Percentiles rank a stretch among this genome's conserved stretches.
phyloP scores from a whole-genome alignment of 805 yeast species.

The Trichomonascus vanleenenianus region DNA sequence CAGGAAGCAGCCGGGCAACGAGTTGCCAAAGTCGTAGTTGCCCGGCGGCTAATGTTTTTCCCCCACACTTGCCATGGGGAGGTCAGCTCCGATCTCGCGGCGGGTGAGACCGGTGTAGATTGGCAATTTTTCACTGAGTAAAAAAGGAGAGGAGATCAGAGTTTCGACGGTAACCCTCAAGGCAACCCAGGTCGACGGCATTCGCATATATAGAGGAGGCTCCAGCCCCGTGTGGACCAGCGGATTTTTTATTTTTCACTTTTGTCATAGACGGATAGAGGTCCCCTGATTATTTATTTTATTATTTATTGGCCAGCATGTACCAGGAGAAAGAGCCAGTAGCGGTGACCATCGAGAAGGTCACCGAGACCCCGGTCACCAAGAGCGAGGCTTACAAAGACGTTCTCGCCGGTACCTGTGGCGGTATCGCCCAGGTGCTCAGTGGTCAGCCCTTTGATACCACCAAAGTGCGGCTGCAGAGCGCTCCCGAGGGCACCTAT shows the following conservation, averaged over 20 bases:
- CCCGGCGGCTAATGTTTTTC: too few relatives aligned
- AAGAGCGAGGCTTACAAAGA: constrained; percentile 42
- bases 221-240: not conserved
- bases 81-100: too few relatives aligned
- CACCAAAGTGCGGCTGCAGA: constrained; percentile 85
- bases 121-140: too few relatives aligned
- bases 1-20: too few relatives aligned
- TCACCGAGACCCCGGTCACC: constrained; percentile 9
- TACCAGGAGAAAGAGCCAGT: constrained; percentile 13
- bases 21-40: too few relatives aligned
- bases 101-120: too few relatives aligned
- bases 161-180: not conserved
- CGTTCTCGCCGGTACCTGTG: constrained; percentile 83
- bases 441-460: constrained; percentile 97
- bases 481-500: constrained; percentile 72
- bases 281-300: not conserved
- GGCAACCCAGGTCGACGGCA: too few relatives aligned
- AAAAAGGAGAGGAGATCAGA: too few relatives aligned
- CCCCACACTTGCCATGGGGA: too few relatives aligned
- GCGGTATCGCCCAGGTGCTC: constrained; percentile 92
- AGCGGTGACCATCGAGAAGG: constrained; percentile 19
- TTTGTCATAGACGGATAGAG: not conserved
- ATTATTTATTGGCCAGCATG: not conserved
- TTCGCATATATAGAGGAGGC: not conserved
- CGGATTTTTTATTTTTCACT: not conserved